These are phyloP conservation scores for Penicillium cinerascens DNA, from an alignment of 495 filamentous ascomycete species.

Conservation along the genomic window DNA sequence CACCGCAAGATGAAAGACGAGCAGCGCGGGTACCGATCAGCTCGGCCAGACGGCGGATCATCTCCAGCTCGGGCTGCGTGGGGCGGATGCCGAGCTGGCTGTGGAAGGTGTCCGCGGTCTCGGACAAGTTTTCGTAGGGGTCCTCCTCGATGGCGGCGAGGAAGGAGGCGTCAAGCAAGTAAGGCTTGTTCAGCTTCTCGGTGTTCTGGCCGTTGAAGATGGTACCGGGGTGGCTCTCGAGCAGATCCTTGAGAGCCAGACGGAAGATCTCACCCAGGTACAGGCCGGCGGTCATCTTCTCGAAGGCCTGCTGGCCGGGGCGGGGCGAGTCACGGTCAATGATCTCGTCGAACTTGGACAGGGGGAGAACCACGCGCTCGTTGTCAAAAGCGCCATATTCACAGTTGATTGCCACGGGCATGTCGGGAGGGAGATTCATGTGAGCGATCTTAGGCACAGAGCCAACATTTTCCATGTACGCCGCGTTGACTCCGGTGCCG, in stretches of 20 bases:
- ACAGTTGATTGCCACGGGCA: slow-evolving; percentile 97
- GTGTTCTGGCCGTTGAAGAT: slow-evolving; percentile 86
- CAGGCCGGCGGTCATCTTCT: slow-evolving; percentile 96
- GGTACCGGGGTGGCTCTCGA: slow-evolving; percentile 68
- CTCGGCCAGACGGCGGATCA: slow-evolving; percentile 83
- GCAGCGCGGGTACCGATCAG: slow-evolving; percentile 93
- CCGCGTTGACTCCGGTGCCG: slow-evolving; percentile 96
- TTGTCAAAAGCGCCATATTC: slow-evolving; percentile 99
- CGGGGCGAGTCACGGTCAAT: slow-evolving; percentile 92
- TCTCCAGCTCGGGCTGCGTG: slow-evolving; percentile 73
- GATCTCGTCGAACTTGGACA: slow-evolving; percentile 76
- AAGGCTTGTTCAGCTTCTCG: slow-evolving; percentile 71
- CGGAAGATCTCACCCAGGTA: slow-evolving; percentile 97
- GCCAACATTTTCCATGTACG: slow-evolving; percentile 93
- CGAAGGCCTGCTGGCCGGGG: slow-evolving; percentile 92
- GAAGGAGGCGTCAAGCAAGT: slow-evolving; percentile 88
- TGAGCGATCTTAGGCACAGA: slow-evolving; percentile 92
- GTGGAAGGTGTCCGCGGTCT: slow-evolving; percentile 77
- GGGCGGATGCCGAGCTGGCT: slow-evolving; percentile 64
- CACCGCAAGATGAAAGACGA: slow-evolving; percentile 87
- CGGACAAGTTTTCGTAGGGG: slow-evolving; percentile 87
- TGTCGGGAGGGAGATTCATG: slow-evolving; percentile 83
- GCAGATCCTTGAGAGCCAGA: slow-evolving; percentile 78
- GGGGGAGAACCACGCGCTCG: slow-evolving; percentile 86
- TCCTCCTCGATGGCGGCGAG: slow-evolving; percentile 94